These are phyloP conservation scores for Wickerhamiella vanderwaltii DNA, from an alignment of 805 yeast species.

Conservation along the genomic window DNA sequence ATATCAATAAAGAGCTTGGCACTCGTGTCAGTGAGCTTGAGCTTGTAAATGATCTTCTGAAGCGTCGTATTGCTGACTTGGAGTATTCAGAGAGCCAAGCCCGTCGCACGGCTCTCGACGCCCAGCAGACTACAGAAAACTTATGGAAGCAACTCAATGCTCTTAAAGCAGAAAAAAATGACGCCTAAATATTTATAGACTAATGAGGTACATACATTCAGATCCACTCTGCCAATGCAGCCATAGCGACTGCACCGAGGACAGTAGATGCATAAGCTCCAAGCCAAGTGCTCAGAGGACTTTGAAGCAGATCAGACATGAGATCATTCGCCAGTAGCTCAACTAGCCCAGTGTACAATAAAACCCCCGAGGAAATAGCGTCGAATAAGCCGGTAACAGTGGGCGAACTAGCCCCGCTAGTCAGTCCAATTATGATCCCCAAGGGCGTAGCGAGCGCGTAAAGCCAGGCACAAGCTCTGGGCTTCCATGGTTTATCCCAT, in stretches of 20 bases:
- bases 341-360: slow-evolving; percentile 64
- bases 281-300: slow-evolving; percentile 17
- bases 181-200: slow-evolving; percentile 8
- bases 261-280: slow-evolving; percentile 28
- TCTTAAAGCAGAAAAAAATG: slow-evolving; percentile 1
- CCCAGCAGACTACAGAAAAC: slow-evolving; percentile 12
- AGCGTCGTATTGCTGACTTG: slow-evolving; percentile 69
- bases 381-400: slow-evolving; percentile 64
- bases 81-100: slow-evolving; percentile 37
- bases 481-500: slow-evolving; percentile 35
- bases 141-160: slow-evolving; percentile 12
- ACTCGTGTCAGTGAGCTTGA: slow-evolving; percentile 82
- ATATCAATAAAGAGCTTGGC: slow-evolving; percentile 36
- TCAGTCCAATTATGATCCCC: slow-evolving; percentile 68
- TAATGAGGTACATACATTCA: slow-evolving; percentile 19
- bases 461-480: slow-evolving; percentile 30
- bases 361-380: slow-evolving; percentile 64
- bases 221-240: slow-evolving; percentile 55
- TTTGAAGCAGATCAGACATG: slow-evolving; percentile 28
- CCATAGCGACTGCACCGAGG: slow-evolving; percentile 49
- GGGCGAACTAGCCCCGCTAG: slow-evolving; percentile 47
- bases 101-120: slow-evolving; percentile 19
- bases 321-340: slow-evolving; percentile 74
- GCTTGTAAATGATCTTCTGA: slow-evolving; percentile 76
- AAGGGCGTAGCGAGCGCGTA: slow-evolving; percentile 56